Evolutionary conservation across 2,329 filamentous ascomycete species (phyloP).

Genomic region (Apiospora pterosperma): DNA sequence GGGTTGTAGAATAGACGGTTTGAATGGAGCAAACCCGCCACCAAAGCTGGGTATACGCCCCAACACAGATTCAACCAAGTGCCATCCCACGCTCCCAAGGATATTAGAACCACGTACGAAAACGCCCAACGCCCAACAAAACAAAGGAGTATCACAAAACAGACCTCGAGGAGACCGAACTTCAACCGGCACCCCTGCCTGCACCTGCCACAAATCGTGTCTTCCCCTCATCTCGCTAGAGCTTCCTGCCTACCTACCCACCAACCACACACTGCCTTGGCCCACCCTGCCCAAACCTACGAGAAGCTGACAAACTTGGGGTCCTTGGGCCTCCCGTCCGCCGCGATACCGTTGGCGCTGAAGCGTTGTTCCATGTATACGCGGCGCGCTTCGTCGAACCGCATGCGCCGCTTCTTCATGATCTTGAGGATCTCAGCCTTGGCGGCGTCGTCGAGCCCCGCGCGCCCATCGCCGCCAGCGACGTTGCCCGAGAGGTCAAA

Average conservation of each 20-base stretch:
- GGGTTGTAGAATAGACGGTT: not conserved
- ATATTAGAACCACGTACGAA: not conserved
- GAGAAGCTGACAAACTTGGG: conserved; percentile 96
- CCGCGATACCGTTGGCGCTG: conserved; percentile 80
- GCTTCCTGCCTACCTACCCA: not conserved
- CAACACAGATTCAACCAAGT: not conserved
- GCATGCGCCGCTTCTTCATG: conserved; percentile 81
- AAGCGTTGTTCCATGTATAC: conserved; percentile 85
- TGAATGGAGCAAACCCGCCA: not conserved
- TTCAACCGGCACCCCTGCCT: not conserved
- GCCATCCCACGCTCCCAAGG: not conserved
- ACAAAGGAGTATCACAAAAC: not conserved
- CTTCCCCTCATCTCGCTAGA: not conserved
- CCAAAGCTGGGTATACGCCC: not conserved
- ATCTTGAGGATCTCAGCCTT: conserved; percentile 84
- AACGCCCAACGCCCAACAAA: conserved; percentile 3
- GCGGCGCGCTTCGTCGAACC: conserved; percentile 87
- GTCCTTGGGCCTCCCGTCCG: conserved; percentile 83
- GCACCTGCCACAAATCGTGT: not conserved
- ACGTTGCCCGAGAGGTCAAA: conserved; percentile 85
- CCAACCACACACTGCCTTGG: not conserved
- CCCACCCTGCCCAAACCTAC: conserved; percentile 24
- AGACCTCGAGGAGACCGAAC: not conserved
- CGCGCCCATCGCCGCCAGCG: conserved; percentile 71
- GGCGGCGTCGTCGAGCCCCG: conserved; percentile 74